Evolutionary conservation across 805 yeast species (phyloP).

Genomic region (Lipomyces sp.): DNA sequence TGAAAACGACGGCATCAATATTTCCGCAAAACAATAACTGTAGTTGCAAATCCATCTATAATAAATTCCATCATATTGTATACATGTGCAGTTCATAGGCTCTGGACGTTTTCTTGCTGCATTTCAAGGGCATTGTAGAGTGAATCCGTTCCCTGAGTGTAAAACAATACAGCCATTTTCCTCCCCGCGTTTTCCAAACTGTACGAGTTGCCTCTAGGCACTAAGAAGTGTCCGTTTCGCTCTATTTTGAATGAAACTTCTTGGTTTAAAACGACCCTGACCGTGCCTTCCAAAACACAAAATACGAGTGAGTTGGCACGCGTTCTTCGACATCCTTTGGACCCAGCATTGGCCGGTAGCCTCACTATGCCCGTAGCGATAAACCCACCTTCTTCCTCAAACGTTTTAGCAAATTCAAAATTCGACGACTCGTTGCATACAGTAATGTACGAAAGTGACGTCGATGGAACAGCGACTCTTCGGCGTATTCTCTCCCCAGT

Average conservation of each 20-base stretch:
- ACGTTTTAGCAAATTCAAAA: constrained; percentile 33
- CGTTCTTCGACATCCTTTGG: constrained; percentile 62
- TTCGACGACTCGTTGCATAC: constrained; percentile 11
- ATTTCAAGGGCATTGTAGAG: constrained; percentile 27
- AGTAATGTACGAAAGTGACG: constrained; percentile 5
- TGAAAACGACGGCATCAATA: neutral
- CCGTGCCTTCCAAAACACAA: constrained; percentile 70
- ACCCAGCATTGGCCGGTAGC: constrained; percentile 61
- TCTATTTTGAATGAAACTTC: constrained; percentile 60
- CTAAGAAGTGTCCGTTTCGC: constrained; percentile 76
- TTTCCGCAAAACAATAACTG: neutral
- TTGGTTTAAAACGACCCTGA: constrained; percentile 69
- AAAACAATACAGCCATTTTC: constrained; percentile 64
- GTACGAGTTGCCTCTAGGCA: constrained; percentile 63
- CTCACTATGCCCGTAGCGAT: constrained; percentile 76
- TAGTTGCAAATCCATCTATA: neutral
- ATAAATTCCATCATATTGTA: neutral
- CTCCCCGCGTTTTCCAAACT: constrained; percentile 53
- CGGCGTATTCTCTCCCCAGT: constrained; percentile 14
- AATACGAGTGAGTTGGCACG: constrained; percentile 73
- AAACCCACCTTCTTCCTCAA: constrained; percentile 43
- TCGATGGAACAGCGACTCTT: constrained; percentile 17
- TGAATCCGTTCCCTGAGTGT: constrained; percentile 63
- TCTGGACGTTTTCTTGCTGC: neutral
- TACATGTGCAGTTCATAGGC: neutral